These are phyloP conservation scores for Fusarium circinatum DNA, from an alignment of 2,329 filamentous ascomycete genomes.

Conservation along the genomic window DNA sequence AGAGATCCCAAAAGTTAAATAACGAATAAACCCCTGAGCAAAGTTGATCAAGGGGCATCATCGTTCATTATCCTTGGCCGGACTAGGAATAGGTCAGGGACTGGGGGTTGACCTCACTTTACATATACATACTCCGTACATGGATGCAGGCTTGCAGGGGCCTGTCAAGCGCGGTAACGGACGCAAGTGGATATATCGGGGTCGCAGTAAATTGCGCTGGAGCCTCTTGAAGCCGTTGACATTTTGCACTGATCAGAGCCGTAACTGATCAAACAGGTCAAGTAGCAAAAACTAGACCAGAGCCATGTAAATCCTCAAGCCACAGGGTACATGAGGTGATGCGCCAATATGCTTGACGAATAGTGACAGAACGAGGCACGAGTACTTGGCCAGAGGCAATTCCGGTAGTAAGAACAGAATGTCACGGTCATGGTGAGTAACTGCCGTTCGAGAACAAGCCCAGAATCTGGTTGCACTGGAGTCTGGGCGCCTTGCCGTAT, in stretches of 20 bases:
- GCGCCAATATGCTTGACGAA: not conserved
- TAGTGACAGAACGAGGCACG: not conserved
- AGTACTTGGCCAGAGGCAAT: not conserved
- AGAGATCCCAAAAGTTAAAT: constrained; percentile 8
- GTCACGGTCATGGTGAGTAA: not conserved
- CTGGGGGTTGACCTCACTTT: constrained; percentile 19
- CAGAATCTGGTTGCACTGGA: not conserved
- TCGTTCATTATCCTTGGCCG: constrained; percentile 9
- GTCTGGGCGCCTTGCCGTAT: not conserved
- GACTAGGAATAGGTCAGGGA: constrained; percentile 27
- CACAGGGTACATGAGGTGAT: not conserved
- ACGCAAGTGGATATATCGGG: constrained; percentile 35
- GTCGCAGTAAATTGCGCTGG: constrained; percentile 42
- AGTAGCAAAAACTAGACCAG: not conserved
- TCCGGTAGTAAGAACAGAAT: not conserved
- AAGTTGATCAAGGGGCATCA: constrained; percentile 30
- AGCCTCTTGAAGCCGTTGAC: constrained; percentile 8
- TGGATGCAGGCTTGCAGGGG: constrained; percentile 32
- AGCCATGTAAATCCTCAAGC: constrained; percentile 25
- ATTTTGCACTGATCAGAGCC: not conserved
- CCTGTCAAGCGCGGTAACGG: constrained; percentile 11
- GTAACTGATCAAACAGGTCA: not conserved
- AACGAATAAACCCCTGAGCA: constrained; percentile 24
- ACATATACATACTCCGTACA: not conserved
- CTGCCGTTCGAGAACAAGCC: not conserved